These are phyloP conservation scores for Sequoiadendron giganteum DNA, from an alignment of 75 land plant species.

Conservation along the genomic window DNA sequence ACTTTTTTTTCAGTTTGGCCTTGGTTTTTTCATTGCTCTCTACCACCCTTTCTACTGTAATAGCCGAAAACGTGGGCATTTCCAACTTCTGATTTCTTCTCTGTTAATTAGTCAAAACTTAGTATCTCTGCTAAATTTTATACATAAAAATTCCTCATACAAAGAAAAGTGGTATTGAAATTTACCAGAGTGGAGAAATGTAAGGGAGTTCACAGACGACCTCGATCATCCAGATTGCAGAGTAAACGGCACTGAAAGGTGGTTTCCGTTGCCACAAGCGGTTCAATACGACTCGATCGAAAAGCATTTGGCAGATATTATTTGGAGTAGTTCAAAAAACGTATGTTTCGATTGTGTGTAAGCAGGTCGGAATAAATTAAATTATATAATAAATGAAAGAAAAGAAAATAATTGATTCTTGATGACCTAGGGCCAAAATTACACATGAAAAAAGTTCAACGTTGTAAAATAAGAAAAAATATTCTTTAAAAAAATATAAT, in stretches of 20 bases:
- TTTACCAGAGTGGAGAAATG: neutral
- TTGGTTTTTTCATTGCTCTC: neutral
- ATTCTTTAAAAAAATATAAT: too few species aligned
- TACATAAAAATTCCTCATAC: too few species aligned
- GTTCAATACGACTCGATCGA: too few species aligned
- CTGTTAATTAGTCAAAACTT: neutral
- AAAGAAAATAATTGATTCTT: neutral
- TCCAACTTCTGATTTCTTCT: neutral
- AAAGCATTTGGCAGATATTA: too few species aligned
- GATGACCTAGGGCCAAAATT: too few species aligned
- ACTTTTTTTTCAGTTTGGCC: neutral
- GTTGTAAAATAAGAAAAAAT: too few species aligned
- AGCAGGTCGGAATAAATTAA: neutral
- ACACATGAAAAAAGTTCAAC: too few species aligned
- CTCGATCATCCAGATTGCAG: neutral
- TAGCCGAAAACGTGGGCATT: slow-evolving; percentile 8
- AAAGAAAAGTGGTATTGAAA: neutral
- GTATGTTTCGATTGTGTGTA: neutral
- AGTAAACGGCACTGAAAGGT: neutral
- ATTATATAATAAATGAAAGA: neutral
- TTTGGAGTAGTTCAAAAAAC: too few species aligned
- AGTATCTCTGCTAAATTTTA: neutral
- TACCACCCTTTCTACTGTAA: neutral
- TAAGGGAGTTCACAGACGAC: neutral
- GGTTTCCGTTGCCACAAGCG: too few species aligned